Conservation (phyloP, 2,329 filamentous ascomycete species). For the Chaetomiaceae sp. region DNA sequence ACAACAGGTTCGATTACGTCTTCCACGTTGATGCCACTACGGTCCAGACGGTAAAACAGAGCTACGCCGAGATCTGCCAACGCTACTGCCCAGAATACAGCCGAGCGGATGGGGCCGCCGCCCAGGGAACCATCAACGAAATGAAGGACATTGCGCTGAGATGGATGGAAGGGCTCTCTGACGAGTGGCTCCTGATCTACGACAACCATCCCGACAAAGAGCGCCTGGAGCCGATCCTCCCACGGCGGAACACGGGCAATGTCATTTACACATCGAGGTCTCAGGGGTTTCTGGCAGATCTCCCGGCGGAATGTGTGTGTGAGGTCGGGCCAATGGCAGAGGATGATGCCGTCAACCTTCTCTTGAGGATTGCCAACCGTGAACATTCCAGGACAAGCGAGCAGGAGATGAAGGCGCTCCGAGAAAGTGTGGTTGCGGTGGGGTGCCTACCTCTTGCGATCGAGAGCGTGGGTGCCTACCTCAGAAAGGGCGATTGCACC, state of each 20-base stretch:
- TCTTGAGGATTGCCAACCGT: conserved; percentile 13
- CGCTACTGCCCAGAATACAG: conserved; percentile 3
- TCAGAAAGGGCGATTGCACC: conserved; percentile 9
- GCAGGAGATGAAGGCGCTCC: conserved; percentile 6
- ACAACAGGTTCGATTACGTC: conserved; percentile 25
- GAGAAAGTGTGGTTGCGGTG: conserved; percentile 18
- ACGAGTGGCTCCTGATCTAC: conserved; percentile 30
- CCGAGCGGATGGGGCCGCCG: background rate
- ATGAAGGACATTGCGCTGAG: conserved; percentile 11
- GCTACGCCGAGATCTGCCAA: conserved; percentile 8
- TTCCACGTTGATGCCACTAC: conserved; percentile 30
- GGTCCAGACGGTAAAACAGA: background rate
- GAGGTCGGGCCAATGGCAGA: conserved; percentile 17
- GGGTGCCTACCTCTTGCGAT: conserved; percentile 29
- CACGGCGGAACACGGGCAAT: conserved; percentile 22
- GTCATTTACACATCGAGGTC: conserved; percentile 29
- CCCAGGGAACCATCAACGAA: background rate
- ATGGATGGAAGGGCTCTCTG: conserved; percentile 16
- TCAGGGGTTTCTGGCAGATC: conserved; percentile 9
- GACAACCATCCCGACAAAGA: conserved; percentile 25
- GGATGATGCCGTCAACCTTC: conserved; percentile 16
- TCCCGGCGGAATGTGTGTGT: conserved; percentile 9
- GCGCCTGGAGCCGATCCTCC: conserved; percentile 13
- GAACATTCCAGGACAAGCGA: background rate
- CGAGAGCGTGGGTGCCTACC: conserved; percentile 23